These are phyloP conservation scores for Amoeboaphelidium protococcarum DNA, from an alignment of 371 early-diverging fungal genomes.

Conservation along the genomic window DNA sequence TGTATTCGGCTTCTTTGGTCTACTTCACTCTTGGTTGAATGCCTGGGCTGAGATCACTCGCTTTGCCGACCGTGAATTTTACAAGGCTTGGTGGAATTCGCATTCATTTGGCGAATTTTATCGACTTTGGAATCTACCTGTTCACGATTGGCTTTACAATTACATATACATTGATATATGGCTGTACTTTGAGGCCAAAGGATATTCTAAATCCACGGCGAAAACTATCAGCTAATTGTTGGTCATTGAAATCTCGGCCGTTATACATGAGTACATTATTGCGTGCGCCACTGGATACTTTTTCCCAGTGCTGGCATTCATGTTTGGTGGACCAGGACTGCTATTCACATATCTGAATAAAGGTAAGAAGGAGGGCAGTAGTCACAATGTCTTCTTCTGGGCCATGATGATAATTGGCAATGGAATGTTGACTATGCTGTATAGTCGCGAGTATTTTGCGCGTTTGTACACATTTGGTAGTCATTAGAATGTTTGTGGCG, in stretches of 20 bases:
- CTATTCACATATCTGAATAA: neutral
- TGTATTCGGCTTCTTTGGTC: slow-evolving; percentile 7
- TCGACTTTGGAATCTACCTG: slow-evolving; percentile 18
- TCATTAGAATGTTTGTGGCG: too few relatives aligned
- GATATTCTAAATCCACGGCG: slow-evolving; percentile 1
- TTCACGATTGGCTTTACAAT: slow-evolving; percentile 15
- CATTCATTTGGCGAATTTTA: slow-evolving; percentile 14
- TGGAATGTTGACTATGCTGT: slow-evolving; percentile 5
- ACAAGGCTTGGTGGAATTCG: slow-evolving; percentile 22
- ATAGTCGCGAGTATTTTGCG: slow-evolving; percentile 5
- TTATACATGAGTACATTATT: slow-evolving; percentile 9
- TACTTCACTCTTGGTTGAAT: slow-evolving; percentile 8
- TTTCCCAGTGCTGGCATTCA: slow-evolving; percentile 6
- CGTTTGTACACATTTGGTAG: too few relatives aligned
- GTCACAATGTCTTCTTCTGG: slow-evolving; percentile 5
- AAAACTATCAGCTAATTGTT: slow-evolving; percentile 2
- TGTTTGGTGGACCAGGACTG: slow-evolving; percentile 10
- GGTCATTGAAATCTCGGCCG: slow-evolving; percentile 8
- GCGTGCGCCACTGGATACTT: slow-evolving; percentile 7
- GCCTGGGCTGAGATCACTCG: slow-evolving; percentile 14
- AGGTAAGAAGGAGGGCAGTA: neutral
- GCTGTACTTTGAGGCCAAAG: slow-evolving; percentile 3
- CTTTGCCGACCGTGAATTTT: slow-evolving; percentile 15
- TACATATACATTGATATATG: slow-evolving; percentile 11
- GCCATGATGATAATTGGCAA: slow-evolving; percentile 5